Conservation (phyloP, 225 moss, liverwort and hornwort species). For the Lunularia cruciata region DNA sequence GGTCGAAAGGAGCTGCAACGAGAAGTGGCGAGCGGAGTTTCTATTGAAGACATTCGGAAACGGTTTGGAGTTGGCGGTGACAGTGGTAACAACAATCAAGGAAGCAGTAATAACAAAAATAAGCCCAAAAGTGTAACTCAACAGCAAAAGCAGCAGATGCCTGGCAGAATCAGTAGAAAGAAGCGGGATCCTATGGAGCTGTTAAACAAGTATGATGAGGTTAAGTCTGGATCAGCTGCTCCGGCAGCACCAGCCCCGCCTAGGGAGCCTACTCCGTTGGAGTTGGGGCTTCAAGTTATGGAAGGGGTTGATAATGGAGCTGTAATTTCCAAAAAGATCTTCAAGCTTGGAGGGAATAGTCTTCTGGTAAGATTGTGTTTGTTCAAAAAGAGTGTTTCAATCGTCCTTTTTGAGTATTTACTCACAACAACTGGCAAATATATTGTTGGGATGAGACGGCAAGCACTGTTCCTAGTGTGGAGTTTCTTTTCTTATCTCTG, state of each 20-base stretch:
- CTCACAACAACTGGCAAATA: too few relatives aligned
- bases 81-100: neutral
- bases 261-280: conserved; percentile 59
- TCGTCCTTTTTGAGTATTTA: neutral
- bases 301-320: conserved; percentile 55
- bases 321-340: conserved; percentile 58
- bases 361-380: conserved; percentile 70
- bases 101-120: neutral
- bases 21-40: conserved; percentile 24
- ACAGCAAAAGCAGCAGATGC: neutral
- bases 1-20: conserved; percentile 33
- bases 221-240: conserved; percentile 41
- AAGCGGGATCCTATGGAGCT: conserved; percentile 62
- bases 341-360: conserved; percentile 66
- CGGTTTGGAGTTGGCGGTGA: conserved; percentile 23
- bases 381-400: too few relatives aligned
- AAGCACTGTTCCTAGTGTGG: too few relatives aligned
- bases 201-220: conserved; percentile 37
- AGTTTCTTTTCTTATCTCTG: too few relatives aligned
- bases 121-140: neutral
- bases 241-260: conserved; percentile 42
- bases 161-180: conserved; percentile 45
- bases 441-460: too few relatives aligned
- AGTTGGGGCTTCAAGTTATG: conserved; percentile 55
- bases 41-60: conserved; percentile 26